A percentile compares a stretch with the other conserved stretches of the same genome.
Evolutionary conservation across 1,139 yeast species (phyloP).

Genomic region (Geotrichum cucujoidarum): DNA sequence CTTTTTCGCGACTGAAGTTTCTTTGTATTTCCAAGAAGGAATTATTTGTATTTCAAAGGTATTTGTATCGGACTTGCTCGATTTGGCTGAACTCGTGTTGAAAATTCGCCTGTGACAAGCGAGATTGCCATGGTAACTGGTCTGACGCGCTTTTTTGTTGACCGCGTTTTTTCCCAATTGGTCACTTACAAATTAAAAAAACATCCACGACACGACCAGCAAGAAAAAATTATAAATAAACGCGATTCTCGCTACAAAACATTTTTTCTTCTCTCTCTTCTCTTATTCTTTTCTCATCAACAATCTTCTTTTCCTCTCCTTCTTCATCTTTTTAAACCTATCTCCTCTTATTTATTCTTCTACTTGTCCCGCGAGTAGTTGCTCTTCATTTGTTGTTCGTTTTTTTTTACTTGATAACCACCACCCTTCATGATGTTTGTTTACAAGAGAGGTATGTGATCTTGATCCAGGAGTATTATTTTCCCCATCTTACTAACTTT

Average conservation of each 20-base stretch:
- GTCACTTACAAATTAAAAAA: slow-evolving; percentile 6
- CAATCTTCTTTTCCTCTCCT: neutral
- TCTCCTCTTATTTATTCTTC: slow-evolving; percentile 2
- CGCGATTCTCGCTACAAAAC: neutral
- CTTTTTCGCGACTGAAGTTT: no score
- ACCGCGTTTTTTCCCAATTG: neutral
- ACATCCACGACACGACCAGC: slow-evolving; percentile 3
- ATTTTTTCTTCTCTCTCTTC: neutral
- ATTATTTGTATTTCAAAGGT: no score
- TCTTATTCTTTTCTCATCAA: neutral
- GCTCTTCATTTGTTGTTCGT: neutral
- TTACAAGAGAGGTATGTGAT: slow-evolving; percentile 43
- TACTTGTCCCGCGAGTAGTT: slow-evolving; percentile 7
- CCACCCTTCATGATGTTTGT: slow-evolving; percentile 42
- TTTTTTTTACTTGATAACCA: neutral
- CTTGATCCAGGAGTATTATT: neutral
- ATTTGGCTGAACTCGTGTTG: no score
- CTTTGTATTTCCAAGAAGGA: no score
- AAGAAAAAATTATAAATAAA: slow-evolving; percentile 7
- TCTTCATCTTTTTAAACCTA: neutral
- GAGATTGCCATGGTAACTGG: slow-evolving; percentile 8
- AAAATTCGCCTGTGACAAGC: neutral
- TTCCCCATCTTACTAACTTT: slow-evolving; percentile 8
- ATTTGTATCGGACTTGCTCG: no score
- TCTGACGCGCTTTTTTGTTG: slow-evolving; percentile 3